A percentile compares a stretch with the other conserved stretches of the same genome.
Conservation (phyloP, 108 stramenopile genomes). For the Craspedostauros australis region DNA sequence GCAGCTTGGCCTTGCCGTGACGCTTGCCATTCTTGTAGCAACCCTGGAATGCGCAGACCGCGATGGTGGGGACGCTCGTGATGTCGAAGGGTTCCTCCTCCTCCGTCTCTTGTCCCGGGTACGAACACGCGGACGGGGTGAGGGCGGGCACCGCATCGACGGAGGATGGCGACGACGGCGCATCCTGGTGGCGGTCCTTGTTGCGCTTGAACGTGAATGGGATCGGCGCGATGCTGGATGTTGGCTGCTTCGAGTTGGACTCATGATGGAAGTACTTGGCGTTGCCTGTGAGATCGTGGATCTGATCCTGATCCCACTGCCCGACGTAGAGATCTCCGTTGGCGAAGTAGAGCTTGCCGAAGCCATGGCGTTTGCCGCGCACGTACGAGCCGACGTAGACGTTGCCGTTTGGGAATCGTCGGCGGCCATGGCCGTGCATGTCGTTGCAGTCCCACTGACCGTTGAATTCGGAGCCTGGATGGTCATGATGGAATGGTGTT, state of each 20-base stretch:
- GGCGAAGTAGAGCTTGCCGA: conserved; percentile 49
- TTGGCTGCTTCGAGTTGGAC: no score
- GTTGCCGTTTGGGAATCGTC: conserved; percentile 54
- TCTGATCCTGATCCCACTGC: conserved; percentile 27
- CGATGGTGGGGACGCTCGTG: no score
- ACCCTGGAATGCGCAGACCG: no score
- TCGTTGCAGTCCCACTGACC: conserved; percentile 53
- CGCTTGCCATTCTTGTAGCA: conserved; percentile 39
- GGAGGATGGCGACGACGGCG: no score
- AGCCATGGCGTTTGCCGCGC: conserved; percentile 42
- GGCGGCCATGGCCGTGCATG: conserved; percentile 51
- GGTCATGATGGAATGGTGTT: background rate
- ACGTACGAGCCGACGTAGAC: conserved; percentile 41
- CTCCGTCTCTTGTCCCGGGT: no score
- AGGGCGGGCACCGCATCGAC: no score
- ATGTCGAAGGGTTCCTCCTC: no score
- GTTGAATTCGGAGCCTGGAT: conserved; percentile 45
- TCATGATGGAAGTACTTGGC: no score
- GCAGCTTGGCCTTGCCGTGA: conserved; percentile 53
- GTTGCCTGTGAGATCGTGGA: conserved; percentile 59
- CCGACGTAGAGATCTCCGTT: conserved; percentile 57
- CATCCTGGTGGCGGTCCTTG: no score
- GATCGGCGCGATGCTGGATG: no score
- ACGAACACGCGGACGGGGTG: no score
- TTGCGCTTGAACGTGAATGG: no score